Percentiles rank a stretch among this genome's conserved stretches.
phyloP scores from a whole-genome alignment of 148 eudicot species.

The Persicaria tinctoria region DNA sequence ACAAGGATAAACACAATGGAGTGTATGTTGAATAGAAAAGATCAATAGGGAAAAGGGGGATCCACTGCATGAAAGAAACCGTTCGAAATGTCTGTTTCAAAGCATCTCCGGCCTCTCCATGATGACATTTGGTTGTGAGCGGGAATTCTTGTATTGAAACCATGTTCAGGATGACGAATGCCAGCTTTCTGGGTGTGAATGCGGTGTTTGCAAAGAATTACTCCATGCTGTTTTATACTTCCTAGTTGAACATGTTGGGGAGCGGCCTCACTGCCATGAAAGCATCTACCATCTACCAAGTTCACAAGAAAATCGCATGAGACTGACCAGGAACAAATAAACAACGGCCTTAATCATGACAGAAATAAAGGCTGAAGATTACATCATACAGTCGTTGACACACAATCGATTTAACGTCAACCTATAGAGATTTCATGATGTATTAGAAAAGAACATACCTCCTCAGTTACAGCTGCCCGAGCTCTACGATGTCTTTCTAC shows the following conservation, averaged over 20 bases:
- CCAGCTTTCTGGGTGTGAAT: background rate
- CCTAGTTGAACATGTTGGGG: slow-evolving; percentile 67
- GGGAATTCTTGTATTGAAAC: background rate
- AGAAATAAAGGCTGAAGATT: background rate
- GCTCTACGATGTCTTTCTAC: slow-evolving; percentile 86
- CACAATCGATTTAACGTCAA: background rate
- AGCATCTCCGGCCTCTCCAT: background rate
- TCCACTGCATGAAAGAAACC: background rate
- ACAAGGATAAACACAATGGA: background rate
- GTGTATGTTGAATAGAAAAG: background rate
- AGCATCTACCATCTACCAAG: slow-evolving; percentile 74
- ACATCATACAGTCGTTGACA: background rate
- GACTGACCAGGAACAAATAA: background rate
- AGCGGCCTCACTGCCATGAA: slow-evolving; percentile 93
- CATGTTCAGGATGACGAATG: background rate
- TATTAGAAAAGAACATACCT: slow-evolving; percentile 35
- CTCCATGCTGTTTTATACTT: background rate
- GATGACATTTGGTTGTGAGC: background rate
- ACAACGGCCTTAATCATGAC: background rate
- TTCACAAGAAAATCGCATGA: background rate
- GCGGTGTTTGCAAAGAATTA: background rate
- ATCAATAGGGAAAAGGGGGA: background rate
- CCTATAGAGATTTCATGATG: background rate
- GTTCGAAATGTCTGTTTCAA: background rate
- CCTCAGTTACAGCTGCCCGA: slow-evolving; percentile 89